Conservation (phyloP, 768 basidiomycete species). For the Plicaturopsis crispa region DNA sequence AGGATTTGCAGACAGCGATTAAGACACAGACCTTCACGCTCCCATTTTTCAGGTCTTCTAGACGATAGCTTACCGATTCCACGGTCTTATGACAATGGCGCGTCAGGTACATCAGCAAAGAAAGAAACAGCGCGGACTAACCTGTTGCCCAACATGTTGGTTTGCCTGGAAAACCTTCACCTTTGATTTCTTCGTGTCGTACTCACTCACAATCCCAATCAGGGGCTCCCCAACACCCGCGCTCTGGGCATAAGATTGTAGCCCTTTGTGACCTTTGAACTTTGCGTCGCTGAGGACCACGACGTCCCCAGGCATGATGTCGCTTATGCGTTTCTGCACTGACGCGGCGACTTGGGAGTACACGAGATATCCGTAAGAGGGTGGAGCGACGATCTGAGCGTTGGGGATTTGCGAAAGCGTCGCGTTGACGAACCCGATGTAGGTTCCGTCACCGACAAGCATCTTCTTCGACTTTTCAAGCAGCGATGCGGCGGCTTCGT, state of each 20-base stretch:
- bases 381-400: conserved; percentile 32
- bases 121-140: conserved; percentile 23
- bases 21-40: conserved; percentile 53
- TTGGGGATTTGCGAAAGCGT: conserved; percentile 62
- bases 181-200: conserved; percentile 84
- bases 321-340: conserved; percentile 68
- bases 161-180: conserved; percentile 82
- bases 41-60: conserved; percentile 88
- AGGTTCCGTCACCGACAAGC: conserved; percentile 80
- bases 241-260: conserved; percentile 63
- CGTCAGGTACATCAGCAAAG: background rate
- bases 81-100: conserved; percentile 32
- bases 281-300: conserved; percentile 68
- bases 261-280: conserved; percentile 73
- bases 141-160: conserved; percentile 78
- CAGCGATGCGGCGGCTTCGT: conserved; percentile 59
- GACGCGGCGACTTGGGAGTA: conserved; percentile 61
- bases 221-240: conserved; percentile 49
- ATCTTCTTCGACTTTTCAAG: conserved; percentile 71
- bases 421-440: conserved; percentile 67
- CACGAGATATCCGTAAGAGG: conserved; percentile 65
- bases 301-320: conserved; percentile 84
- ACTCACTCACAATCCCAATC: conserved; percentile 73
- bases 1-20: background rate
- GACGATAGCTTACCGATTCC: conserved; percentile 75